Conservation (phyloP, 2,329 filamentous ascomycete genomes). For the Pyrenochaeta sp. region DNA sequence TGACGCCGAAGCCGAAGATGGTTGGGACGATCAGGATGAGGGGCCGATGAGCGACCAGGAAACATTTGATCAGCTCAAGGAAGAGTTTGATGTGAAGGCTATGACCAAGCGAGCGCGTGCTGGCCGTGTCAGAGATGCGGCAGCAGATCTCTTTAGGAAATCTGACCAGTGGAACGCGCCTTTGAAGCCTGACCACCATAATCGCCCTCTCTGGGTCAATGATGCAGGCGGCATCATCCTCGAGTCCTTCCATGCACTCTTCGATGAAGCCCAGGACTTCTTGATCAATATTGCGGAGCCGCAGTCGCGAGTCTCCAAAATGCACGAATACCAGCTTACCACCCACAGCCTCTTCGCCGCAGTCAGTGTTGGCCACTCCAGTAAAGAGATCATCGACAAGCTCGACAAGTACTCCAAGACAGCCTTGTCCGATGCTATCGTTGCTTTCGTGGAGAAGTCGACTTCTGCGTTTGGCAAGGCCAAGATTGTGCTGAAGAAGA, state of each 20-base stretch:
- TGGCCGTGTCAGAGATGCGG: slow-evolving; percentile 55
- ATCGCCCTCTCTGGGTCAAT: slow-evolving; percentile 94
- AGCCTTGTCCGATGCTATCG: slow-evolving; percentile 80
- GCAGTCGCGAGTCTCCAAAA: slow-evolving; percentile 83
- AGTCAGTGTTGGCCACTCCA: slow-evolving; percentile 90
- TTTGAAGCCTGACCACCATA: slow-evolving; percentile 87
- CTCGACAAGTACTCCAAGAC: slow-evolving; percentile 91
- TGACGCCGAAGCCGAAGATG: slow-evolving; percentile 57
- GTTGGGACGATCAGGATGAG: slow-evolving; percentile 63
- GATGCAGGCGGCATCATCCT: slow-evolving; percentile 86
- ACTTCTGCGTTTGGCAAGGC: slow-evolving; percentile 95
- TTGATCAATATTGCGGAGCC: slow-evolving; percentile 96
- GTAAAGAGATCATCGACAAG: slow-evolving; percentile 87
- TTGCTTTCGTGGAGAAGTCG: slow-evolving; percentile 80
- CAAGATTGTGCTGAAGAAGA: slow-evolving; percentile 92
- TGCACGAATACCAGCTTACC: slow-evolving; percentile 94
- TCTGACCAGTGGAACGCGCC: slow-evolving; percentile 83
- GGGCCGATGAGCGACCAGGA: slow-evolving; percentile 57
- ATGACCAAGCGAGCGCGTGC: slow-evolving; percentile 42
- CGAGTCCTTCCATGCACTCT: slow-evolving; percentile 91
- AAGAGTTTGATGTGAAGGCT: slow-evolving; percentile 46
- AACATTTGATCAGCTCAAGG: slow-evolving; percentile 57
- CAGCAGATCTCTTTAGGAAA: slow-evolving; percentile 65
- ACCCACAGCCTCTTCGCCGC: slow-evolving; percentile 94
- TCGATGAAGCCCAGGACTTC: slow-evolving; percentile 89